A percentile compares a stretch with the other conserved stretches of the same genome.
phyloP scores from a whole-genome alignment of 1,284 basidiomycete genomes.

The Ganoderma meredithae region DNA sequence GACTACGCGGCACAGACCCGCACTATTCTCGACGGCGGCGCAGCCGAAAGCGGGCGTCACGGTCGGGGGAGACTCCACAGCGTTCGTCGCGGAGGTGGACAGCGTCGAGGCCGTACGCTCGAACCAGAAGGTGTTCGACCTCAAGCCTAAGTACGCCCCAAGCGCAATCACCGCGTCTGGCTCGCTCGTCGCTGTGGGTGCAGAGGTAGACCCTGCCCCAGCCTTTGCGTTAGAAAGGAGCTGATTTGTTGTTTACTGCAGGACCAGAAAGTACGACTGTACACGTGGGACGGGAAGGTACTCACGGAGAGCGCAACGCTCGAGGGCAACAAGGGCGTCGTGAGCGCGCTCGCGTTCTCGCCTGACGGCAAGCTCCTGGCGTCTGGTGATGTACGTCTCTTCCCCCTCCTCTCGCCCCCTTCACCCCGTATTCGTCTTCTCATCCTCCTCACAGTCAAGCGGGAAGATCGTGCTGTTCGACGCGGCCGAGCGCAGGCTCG shows the following conservation, averaged over 20 bases:
- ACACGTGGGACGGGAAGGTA: constrained; percentile 71
- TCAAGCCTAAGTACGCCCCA: constrained; percentile 61
- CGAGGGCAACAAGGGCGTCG: constrained; percentile 73
- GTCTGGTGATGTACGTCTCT: constrained; percentile 75
- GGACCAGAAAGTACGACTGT: constrained; percentile 80
- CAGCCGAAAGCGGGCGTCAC: constrained; percentile 80
- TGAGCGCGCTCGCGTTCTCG: constrained; percentile 86
- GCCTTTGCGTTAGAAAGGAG: no score
- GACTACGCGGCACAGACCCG: constrained; percentile 46
- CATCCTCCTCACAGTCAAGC: constrained; percentile 60
- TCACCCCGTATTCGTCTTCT: no score
- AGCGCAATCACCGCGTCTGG: constrained; percentile 63
- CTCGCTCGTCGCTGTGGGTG: constrained; percentile 73
- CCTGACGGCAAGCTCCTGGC: constrained; percentile 80
- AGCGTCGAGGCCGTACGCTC: constrained; percentile 73
- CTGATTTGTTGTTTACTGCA: constrained; percentile 39
- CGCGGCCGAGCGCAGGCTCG: constrained; percentile 67
- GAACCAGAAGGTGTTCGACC: constrained; percentile 70
- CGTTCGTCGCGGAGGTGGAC: constrained; percentile 76
- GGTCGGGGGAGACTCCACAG: constrained; percentile 64
- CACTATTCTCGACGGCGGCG: constrained; percentile 55
- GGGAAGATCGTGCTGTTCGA: constrained; percentile 87
- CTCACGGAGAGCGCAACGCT: constrained; percentile 64
- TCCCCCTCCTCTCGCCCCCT: neutral
- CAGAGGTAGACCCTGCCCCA: constrained; percentile 61